These are phyloP conservation scores for Capsicum baccatum DNA, from an alignment of 257 asterid species.

Conservation along the genomic window DNA sequence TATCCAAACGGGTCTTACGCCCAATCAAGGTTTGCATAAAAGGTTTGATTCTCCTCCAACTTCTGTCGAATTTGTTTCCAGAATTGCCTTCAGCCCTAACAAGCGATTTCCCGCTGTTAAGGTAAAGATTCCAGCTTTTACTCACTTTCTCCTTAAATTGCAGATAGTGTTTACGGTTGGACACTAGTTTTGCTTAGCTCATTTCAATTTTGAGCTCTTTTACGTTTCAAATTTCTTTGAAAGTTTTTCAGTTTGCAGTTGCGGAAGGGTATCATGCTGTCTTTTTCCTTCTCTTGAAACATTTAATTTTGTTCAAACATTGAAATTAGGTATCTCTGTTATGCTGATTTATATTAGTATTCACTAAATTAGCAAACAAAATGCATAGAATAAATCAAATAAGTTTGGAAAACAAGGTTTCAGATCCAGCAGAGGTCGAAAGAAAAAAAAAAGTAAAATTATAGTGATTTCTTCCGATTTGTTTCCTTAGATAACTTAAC, in stretches of 20 bases:
- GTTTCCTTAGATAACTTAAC: neutral
- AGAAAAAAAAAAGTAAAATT: neutral
- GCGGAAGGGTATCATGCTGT: neutral
- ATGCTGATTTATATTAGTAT: slow-evolving; percentile 6
- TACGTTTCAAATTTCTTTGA: neutral
- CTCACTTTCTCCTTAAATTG: neutral
- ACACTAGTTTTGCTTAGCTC: neutral
- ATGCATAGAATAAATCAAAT: neutral
- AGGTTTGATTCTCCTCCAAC: slow-evolving; percentile 44
- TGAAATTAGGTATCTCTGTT: slow-evolving; percentile 3
- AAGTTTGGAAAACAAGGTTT: neutral
- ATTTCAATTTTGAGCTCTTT: neutral
- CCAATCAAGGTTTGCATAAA: slow-evolving; percentile 44
- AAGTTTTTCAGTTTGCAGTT: neutral
- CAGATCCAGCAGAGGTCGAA: neutral
- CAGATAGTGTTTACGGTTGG: neutral
- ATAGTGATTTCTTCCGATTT: slow-evolving; percentile 1
- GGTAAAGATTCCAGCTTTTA: slow-evolving; percentile 53
- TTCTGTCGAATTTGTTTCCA: slow-evolving; percentile 47
- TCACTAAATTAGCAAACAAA: slow-evolving; percentile 8
- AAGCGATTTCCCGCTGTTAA: slow-evolving; percentile 54
- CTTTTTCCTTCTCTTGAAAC: neutral
- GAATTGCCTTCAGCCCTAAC: slow-evolving; percentile 48
- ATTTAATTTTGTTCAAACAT: neutral
- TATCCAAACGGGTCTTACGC: slow-evolving; percentile 37